These are phyloP conservation scores for Tricholomella constricta DNA, from an alignment of 768 basidiomycete genomes.

Conservation along the genomic window DNA sequence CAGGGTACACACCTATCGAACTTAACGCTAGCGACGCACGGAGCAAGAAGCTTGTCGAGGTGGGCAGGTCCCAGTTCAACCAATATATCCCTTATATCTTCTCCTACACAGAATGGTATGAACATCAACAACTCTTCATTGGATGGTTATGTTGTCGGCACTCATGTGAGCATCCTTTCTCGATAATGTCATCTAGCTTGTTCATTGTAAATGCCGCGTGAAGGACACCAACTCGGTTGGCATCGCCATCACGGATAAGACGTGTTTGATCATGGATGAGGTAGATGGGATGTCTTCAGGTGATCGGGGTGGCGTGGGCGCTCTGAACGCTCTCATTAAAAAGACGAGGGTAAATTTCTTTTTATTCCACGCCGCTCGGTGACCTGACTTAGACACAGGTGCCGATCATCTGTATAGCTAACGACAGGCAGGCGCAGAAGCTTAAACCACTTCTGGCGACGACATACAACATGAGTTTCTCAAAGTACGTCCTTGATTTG, in stretches of 20 bases:
- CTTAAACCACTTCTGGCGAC: constrained; percentile 80
- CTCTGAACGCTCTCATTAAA: constrained; percentile 87
- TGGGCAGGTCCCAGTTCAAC: constrained; percentile 27
- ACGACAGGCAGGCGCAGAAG: constrained; percentile 85
- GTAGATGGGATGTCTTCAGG: constrained; percentile 99
- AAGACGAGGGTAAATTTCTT: constrained; percentile 73
- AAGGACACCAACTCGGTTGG: constrained; percentile 69
- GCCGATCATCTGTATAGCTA: constrained; percentile 97
- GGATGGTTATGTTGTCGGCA: constrained; percentile 78
- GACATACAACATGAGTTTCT: constrained; percentile 77
- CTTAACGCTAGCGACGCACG: constrained; percentile 94
- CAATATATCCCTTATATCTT: not conserved
- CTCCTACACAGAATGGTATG: constrained; percentile 65
- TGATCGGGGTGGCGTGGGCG: constrained; percentile 95
- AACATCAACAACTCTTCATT: constrained; percentile 89
- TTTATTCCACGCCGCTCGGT: not conserved
- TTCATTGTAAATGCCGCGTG: constrained; percentile 8
- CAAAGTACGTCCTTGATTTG: constrained; percentile 51
- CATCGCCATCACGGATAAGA: constrained; percentile 72
- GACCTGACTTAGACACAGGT: constrained; percentile 50
- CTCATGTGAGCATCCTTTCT: constrained; percentile 38
- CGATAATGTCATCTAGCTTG: not conserved
- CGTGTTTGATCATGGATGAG: constrained; percentile 98
- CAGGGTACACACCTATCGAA: constrained; percentile 91
- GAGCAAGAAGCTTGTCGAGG: constrained; percentile 97